Percentiles rank a stretch among this genome's conserved stretches.
Conservation (phyloP, 352 stramenopile genomes). For the Pelagophyceae sp. region DNA sequence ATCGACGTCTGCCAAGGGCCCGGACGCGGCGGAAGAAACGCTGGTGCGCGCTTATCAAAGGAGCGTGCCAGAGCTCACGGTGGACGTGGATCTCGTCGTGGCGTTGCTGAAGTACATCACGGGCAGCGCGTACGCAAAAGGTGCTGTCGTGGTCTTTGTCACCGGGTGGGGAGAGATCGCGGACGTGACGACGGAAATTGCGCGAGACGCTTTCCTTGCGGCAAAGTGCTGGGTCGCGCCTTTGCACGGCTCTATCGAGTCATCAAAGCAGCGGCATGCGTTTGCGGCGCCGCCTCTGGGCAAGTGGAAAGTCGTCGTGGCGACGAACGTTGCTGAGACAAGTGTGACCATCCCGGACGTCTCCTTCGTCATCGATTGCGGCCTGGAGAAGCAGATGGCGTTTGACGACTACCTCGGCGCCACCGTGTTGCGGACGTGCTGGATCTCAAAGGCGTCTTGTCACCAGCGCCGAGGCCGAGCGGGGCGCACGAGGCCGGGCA, state of each 20-base stretch:
- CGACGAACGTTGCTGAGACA: conserved; percentile 81
- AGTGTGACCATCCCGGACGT: conserved; percentile 95
- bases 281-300: conserved; percentile 64
- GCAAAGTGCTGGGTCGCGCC: conserved; percentile 58
- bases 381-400: conserved; percentile 62
- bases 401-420: conserved; percentile 47
- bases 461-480: conserved; percentile 82
- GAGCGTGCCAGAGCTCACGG: neutral
- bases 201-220: conserved; percentile 18
- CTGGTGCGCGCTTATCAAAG: conserved; percentile 1
- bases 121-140: conserved; percentile 41
- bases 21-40: neutral
- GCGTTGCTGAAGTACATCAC: conserved; percentile 43
- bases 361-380: conserved; percentile 47
- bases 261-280: conserved; percentile 77
- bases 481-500: conserved; percentile 66
- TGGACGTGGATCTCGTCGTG: conserved; percentile 46
- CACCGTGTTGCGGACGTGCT: conserved; percentile 21
- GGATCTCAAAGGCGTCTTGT: conserved; percentile 57
- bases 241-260: conserved; percentile 83
- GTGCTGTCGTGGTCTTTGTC: conserved; percentile 49
- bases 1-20: neutral
- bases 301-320: conserved; percentile 75
- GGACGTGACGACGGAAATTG: conserved; percentile 29
- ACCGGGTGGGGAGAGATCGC: conserved; percentile 47